phyloP scores from a whole-genome alignment of 164 flowering plant genomes.

The Magnolia changhungtana region DNA sequence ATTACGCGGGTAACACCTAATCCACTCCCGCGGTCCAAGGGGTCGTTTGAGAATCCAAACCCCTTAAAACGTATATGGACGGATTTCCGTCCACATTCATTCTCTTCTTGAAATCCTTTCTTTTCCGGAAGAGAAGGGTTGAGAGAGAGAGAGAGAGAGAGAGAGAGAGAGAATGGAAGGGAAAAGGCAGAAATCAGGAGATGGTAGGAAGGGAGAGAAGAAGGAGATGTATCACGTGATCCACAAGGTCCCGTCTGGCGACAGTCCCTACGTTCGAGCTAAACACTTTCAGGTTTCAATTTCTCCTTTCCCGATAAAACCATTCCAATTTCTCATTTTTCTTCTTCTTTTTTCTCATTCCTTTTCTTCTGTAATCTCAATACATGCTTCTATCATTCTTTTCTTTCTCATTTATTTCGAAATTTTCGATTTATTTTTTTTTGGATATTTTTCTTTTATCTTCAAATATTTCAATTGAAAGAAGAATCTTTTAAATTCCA shows the following conservation, averaged over 20 bases:
- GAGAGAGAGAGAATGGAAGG: not conserved
- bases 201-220: not conserved
- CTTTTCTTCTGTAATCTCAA: not conserved
- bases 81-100: conserved; percentile 7
- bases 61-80: conserved; percentile 1
- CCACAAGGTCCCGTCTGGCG: conserved; percentile 79
- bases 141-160: not conserved
- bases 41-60: not conserved
- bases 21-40: not conserved
- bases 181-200: not conserved
- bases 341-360: not conserved
- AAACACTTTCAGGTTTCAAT: conserved; percentile 72
- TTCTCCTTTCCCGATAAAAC: not conserved
- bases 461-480: too few relatives aligned
- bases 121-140: not conserved
- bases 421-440: not conserved
- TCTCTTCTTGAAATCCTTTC: not conserved
- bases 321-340: not conserved
- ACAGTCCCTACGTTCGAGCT: conserved; percentile 78
- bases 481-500: too few relatives aligned
- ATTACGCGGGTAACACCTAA: too few relatives aligned
- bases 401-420: not conserved
- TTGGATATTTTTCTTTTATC: too few relatives aligned
- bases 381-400: not conserved
- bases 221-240: conserved; percentile 55